A percentile compares a stretch with the other conserved stretches of the same genome.
These are phyloP conservation scores for Epicoccum nigrum DNA, from an alignment of 2,329 filamentous ascomycete genomes.

Conservation along the genomic window DNA sequence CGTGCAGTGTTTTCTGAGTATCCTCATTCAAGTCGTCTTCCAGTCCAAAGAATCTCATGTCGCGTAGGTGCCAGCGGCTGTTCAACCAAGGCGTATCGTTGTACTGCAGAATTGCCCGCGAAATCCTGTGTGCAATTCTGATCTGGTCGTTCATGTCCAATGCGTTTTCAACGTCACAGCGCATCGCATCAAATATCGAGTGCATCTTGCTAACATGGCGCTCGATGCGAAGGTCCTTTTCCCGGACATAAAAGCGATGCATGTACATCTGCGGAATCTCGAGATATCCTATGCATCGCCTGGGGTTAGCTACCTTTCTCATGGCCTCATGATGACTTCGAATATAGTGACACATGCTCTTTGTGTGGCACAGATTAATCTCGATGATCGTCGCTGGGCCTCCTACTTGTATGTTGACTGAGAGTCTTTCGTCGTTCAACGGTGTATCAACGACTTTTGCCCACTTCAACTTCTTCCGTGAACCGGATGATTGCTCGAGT, in stretches of 20 bases:
- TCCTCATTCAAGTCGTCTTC: background rate
- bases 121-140: background rate
- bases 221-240: background rate
- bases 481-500: too few relatives aligned
- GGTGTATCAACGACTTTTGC: too few relatives aligned
- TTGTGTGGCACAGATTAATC: background rate
- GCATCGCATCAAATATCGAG: background rate
- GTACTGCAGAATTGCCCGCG: background rate
- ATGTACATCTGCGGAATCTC: background rate
- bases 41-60: background rate
- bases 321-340: too few relatives aligned
- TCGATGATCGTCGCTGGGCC: too few relatives aligned
- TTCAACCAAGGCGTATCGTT: conserved; percentile 1
- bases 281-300: background rate
- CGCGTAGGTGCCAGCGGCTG: background rate
- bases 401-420: too few relatives aligned
- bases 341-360: background rate
- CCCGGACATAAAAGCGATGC: background rate
- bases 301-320: too few relatives aligned
- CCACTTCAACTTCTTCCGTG: too few relatives aligned
- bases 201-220: background rate
- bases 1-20: background rate
- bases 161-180: background rate
- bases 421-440: too few relatives aligned
- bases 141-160: background rate